These are phyloP conservation scores for Aspergillus steynii DNA, from an alignment of 495 filamentous ascomycete species.

Conservation along the genomic window DNA sequence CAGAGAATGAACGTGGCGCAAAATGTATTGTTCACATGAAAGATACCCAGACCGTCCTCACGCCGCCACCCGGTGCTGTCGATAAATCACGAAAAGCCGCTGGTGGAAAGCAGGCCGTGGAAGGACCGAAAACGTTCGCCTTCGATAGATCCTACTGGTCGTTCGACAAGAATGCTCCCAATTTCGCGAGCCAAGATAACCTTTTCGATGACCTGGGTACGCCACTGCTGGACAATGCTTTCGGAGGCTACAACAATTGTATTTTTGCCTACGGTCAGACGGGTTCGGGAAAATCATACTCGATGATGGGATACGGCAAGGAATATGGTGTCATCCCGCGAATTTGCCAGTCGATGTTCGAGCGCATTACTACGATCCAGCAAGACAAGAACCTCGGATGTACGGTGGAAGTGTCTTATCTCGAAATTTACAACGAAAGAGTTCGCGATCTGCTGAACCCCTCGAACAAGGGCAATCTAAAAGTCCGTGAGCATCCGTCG, in stretches of 20 bases:
- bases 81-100: slow-evolving; percentile 54
- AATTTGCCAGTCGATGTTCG: slow-evolving; percentile 97
- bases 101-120: slow-evolving; percentile 60
- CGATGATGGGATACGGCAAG: slow-evolving; percentile 99
- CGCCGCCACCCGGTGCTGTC: slow-evolving; percentile 67
- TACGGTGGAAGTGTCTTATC: slow-evolving; percentile 96
- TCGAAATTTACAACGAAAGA: slow-evolving; percentile 99
- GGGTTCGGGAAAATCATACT: slow-evolving; percentile 97
- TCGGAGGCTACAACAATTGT: slow-evolving; percentile 99
- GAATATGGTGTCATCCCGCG: slow-evolving; percentile 96
- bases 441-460: slow-evolving; percentile 97
- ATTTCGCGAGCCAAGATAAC: slow-evolving; percentile 89
- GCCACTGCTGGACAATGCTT: slow-evolving; percentile 96
- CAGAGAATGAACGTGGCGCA: slow-evolving; percentile 85
- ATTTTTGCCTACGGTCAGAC: slow-evolving; percentile 99
- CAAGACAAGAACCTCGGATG: slow-evolving; percentile 76
- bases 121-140: slow-evolving; percentile 85
- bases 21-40: slow-evolving; percentile 99
- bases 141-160: slow-evolving; percentile 99
- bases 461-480: slow-evolving; percentile 92
- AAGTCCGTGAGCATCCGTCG: slow-evolving; percentile 95
- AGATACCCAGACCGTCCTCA: slow-evolving; percentile 84
- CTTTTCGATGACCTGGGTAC: slow-evolving; percentile 85
- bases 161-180: slow-evolving; percentile 76
- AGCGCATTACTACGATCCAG: slow-evolving; percentile 74